Evolutionary conservation across 2,329 filamentous ascomycete genomes (phyloP).

Genomic region (Phialophora chinensis): DNA sequence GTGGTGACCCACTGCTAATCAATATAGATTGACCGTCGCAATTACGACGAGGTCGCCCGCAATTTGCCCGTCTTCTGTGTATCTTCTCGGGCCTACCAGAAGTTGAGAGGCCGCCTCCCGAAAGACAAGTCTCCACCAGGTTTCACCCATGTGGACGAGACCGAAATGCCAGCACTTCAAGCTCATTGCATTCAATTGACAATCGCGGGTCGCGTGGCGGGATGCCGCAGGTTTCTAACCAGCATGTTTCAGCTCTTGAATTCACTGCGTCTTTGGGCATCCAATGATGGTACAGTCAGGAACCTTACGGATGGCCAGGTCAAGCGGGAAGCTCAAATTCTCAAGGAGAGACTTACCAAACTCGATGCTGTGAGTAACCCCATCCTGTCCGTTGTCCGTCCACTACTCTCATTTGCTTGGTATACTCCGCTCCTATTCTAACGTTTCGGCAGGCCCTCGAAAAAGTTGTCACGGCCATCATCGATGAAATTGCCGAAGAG

Average conservation of each 20-base stretch:
- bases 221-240: slow-evolving; percentile 59
- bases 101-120: slow-evolving; percentile 61
- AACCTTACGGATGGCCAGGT: slow-evolving; percentile 51
- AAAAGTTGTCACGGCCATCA: neutral
- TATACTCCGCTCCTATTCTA: neutral
- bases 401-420: neutral
- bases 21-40: slow-evolving; percentile 52
- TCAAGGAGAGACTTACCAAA: slow-evolving; percentile 52
- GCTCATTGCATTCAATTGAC: slow-evolving; percentile 65
- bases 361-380: slow-evolving; percentile 47
- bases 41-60: slow-evolving; percentile 64
- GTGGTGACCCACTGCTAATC: neutral
- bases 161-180: slow-evolving; percentile 65
- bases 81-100: slow-evolving; percentile 67
- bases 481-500: slow-evolving; percentile 1
- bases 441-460: slow-evolving; percentile 1
- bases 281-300: slow-evolving; percentile 49
- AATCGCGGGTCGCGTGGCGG: slow-evolving; percentile 53
- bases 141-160: slow-evolving; percentile 60
- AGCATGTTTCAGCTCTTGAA: slow-evolving; percentile 58
- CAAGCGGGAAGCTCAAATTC: slow-evolving; percentile 46
- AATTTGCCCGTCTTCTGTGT: slow-evolving; percentile 69
- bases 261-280: slow-evolving; percentile 60
- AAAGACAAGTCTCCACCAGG: slow-evolving; percentile 61
- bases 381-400: neutral